phyloP scores from a whole-genome alignment of 2,329 filamentous ascomycete species.

The Aureobasidium sp. region DNA sequence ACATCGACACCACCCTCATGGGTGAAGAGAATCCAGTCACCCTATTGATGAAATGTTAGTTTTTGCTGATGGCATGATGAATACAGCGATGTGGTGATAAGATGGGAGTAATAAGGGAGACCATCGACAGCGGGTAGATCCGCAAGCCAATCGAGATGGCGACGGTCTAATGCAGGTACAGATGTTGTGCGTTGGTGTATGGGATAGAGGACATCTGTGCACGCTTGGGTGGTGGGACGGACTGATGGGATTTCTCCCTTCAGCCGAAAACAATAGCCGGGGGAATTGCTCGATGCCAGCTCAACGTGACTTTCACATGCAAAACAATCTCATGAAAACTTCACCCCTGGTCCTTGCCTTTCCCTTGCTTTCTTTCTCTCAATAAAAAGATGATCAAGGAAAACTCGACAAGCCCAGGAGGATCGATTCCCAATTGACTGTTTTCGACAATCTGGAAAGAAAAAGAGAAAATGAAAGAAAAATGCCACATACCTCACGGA shows the following conservation, averaged over 20 bases:
- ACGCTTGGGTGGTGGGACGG: constrained; percentile 2
- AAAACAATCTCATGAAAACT: constrained; percentile 7
- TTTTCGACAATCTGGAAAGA: not conserved
- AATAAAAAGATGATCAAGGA: constrained; percentile 6
- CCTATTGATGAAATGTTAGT: constrained; percentile 45
- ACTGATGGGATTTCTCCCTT: constrained; percentile 15
- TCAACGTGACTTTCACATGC: constrained; percentile 12
- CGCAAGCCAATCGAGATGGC: not conserved
- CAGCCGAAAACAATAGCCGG: constrained; percentile 15
- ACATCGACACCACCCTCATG: constrained; percentile 99
- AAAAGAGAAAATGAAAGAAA: constrained; percentile 17
- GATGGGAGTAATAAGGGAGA: not conserved
- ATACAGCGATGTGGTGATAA: not conserved
- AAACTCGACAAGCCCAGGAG: constrained; percentile 2
- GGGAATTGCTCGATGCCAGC: constrained; percentile 1
- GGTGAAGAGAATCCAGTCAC: constrained; percentile 99
- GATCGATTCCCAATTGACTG: not conserved
- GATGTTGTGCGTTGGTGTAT: constrained; percentile 17
- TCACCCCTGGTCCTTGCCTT: not conserved
- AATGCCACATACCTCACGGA: constrained; percentile 79
- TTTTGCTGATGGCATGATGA: not conserved
- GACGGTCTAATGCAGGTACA: constrained; percentile 10
- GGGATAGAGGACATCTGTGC: constrained; percentile 11
- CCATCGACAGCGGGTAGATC: constrained; percentile 13
- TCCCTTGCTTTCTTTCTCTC: constrained; percentile 7